Conservation (phyloP, 768 basidiomycete species). For the Amyloporia xantha region DNA sequence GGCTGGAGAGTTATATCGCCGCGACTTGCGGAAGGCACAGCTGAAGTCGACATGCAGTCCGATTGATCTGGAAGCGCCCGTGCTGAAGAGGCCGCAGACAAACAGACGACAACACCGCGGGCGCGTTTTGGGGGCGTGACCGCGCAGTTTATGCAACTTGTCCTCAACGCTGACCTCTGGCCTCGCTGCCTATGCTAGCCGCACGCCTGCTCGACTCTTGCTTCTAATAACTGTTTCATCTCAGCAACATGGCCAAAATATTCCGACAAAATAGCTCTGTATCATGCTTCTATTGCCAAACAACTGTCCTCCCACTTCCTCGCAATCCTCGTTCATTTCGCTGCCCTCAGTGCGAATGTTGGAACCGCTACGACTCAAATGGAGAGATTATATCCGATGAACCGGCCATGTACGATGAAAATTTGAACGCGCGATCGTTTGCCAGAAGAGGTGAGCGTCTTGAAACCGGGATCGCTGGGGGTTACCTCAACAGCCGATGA, state of each 20-base stretch:
- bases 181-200: conserved; percentile 1
- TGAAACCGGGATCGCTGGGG: neutral
- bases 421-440: conserved; percentile 64
- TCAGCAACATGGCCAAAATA: conserved; percentile 27
- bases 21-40: conserved; percentile 50
- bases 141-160: conserved; percentile 1
- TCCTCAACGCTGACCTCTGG: neutral
- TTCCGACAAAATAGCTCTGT: conserved; percentile 47
- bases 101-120: conserved; percentile 16
- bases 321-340: conserved; percentile 51
- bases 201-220: neutral
- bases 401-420: conserved; percentile 82
- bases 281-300: conserved; percentile 72
- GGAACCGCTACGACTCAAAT: conserved; percentile 64
- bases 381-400: conserved; percentile 83
- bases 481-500: neutral
- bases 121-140: conserved; percentile 16
- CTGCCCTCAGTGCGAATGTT: conserved; percentile 62
- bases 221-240: neutral
- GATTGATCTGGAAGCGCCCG: neutral
- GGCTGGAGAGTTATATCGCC: conserved; percentile 67
- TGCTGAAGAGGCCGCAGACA: neutral
- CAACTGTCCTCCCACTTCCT: conserved; percentile 33
- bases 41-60: conserved; percentile 33
- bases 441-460: conserved; percentile 54